Percentiles rank a stretch among this genome's conserved stretches.
These are phyloP conservation scores for Russula sp. DNA, from an alignment of 768 basidiomycete species.

Conservation along the genomic window DNA sequence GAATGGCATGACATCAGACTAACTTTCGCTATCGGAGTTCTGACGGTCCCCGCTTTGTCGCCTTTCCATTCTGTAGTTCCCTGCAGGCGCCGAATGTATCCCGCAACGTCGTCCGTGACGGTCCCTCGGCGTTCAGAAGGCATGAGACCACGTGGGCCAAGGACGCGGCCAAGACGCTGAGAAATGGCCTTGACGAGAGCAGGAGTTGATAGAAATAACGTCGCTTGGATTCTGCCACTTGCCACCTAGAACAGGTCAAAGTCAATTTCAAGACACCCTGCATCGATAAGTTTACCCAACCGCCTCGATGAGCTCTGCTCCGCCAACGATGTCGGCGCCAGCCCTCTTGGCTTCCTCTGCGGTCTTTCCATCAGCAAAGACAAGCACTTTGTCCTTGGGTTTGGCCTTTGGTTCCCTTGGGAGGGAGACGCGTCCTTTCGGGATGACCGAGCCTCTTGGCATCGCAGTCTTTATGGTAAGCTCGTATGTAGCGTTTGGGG, in stretches of 20 bases:
- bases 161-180: slow-evolving; percentile 67
- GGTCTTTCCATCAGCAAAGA: slow-evolving; percentile 81
- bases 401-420: slow-evolving; percentile 73
- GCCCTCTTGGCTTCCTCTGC: slow-evolving; percentile 80
- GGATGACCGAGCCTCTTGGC: slow-evolving; percentile 71
- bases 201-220: slow-evolving; percentile 78
- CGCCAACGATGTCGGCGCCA: slow-evolving; percentile 89
- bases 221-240: slow-evolving; percentile 65
- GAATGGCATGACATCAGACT: slow-evolving; percentile 20
- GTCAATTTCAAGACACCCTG: slow-evolving; percentile 3
- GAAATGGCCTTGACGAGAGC: slow-evolving; percentile 72
- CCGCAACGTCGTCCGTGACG: slow-evolving; percentile 82
- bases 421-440: slow-evolving; percentile 83
- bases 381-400: slow-evolving; percentile 71
- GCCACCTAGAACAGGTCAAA: slow-evolving; percentile 46
- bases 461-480: slow-evolving; percentile 74
- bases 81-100: slow-evolving; percentile 70
- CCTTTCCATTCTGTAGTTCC: slow-evolving; percentile 92
- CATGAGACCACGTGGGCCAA: slow-evolving; percentile 90
- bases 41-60: slow-evolving; percentile 78
- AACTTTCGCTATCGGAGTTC: slow-evolving; percentile 74
- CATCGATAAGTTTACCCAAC: slow-evolving; percentile 40
- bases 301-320: slow-evolving; percentile 79
- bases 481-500: slow-evolving; percentile 70
- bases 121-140: slow-evolving; percentile 91